A percentile compares a stretch with the other conserved stretches of the same genome.
phyloP scores from a whole-genome alignment of 1,139 yeast species.

The Protomyces pachydermus region DNA sequence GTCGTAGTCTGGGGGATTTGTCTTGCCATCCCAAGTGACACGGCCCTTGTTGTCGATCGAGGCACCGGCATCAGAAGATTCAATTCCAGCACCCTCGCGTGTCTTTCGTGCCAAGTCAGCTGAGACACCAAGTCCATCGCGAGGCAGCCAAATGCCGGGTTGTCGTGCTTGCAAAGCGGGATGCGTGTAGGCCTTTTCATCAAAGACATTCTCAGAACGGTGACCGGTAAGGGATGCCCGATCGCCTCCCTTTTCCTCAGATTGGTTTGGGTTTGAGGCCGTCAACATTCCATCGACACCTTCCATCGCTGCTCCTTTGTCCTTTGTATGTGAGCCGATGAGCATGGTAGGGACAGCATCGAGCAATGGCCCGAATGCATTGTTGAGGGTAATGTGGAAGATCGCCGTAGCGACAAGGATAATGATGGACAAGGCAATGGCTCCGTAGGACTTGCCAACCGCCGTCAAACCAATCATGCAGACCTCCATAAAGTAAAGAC shows the following conservation, averaged over 20 bases:
- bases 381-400: conserved; percentile 56
- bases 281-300: conserved; percentile 9
- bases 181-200: conserved; percentile 47
- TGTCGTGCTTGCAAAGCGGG: conserved; percentile 65
- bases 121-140: conserved; percentile 78
- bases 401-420: conserved; percentile 59
- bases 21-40: conserved; percentile 50
- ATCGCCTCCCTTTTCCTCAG: conserved; percentile 10
- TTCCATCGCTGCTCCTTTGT: not conserved
- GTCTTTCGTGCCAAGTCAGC: conserved; percentile 50
- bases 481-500: conserved; percentile 78
- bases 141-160: conserved; percentile 83
- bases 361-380: conserved; percentile 62
- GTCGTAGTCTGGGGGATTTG: conserved; percentile 77
- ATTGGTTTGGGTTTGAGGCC: conserved; percentile 8
- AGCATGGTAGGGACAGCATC: conserved; percentile 66
- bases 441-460: conserved; percentile 94
- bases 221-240: not conserved
- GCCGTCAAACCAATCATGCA: conserved; percentile 81
- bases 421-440: conserved; percentile 69
- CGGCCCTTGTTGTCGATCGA: conserved; percentile 56
- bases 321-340: conserved; percentile 29
- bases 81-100: conserved; percentile 41
- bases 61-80: conserved; percentile 64
- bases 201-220: conserved; percentile 17